phyloP scores from a whole-genome alignment of 805 yeast genomes.

The Candida awuae region DNA sequence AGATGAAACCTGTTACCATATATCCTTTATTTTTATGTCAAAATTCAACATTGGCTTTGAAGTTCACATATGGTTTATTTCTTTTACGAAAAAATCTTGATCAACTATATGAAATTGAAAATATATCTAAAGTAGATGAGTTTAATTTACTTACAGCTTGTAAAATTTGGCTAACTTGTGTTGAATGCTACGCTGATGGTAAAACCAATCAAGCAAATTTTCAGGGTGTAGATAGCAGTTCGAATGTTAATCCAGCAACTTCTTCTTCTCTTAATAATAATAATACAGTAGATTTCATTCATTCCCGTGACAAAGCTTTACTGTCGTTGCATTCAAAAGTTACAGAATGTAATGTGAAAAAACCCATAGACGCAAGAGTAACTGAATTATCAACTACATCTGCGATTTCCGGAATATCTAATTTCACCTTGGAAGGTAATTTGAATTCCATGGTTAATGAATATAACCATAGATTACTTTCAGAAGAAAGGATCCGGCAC shows the following conservation, averaged over 20 bases:
- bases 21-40: constrained; percentile 48
- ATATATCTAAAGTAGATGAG: constrained; percentile 25
- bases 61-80: constrained; percentile 44
- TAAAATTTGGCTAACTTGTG: constrained; percentile 28
- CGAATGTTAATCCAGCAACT: too few relatives aligned
- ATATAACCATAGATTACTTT: constrained; percentile 11
- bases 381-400: too few relatives aligned
- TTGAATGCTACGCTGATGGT: constrained; percentile 11
- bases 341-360: too few relatives aligned
- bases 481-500: constrained; percentile 21
- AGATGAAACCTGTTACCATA: constrained; percentile 27
- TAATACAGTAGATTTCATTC: too few relatives aligned
- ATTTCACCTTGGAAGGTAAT: neutral
- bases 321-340: too few relatives aligned
- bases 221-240: neutral
- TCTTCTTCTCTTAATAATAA: too few relatives aligned
- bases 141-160: constrained; percentile 28
- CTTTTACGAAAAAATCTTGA: constrained; percentile 41
- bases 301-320: too few relatives aligned
- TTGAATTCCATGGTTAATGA: constrained; percentile 13
- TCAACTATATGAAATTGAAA: constrained; percentile 31
- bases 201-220: neutral
- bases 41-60: constrained; percentile 26
- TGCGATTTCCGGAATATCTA: constrained; percentile 4
- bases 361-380: too few relatives aligned